Evolutionary conservation across 805 yeast species (phyloP), one percentile per base, ranked within the genome.

Genomic region (Kazachstania bromeliacearum): DNA sequence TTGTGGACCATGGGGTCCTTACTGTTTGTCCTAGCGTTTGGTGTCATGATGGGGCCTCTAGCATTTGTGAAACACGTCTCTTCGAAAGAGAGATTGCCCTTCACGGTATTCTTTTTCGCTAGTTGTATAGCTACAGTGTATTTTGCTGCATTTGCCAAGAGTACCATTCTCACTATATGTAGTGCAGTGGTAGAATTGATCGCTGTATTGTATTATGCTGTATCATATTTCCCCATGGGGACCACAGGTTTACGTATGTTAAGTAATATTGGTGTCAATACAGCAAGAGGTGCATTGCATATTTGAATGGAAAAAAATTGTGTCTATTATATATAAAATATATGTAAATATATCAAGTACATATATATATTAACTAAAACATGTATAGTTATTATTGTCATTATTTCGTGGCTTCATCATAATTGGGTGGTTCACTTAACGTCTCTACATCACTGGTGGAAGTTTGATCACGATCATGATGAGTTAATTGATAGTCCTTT

Each of bases 211-310:
- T 88, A 88, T 67, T 92, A 92, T 57, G 79, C 92, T 0, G 68
- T 89, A 28, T 83, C 95, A 50, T 92, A 92, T 59, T 89, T 92
- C 70, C 98, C 98, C 10, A 82, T 88, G 63, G 98, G 98, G 9
- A 83, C 89, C 1, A 80, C 82, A 42, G 81, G 94, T 2, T 50
- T 79, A 33, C 62, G 71, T 42, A 64, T 76, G 57, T 69, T 79
- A 1, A 64, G 75, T 12, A 60, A 73, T 16, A 62, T 78, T 5
- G 85, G 81, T 5, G 58, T 72, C 5, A 66, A 72, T 38, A 76
- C 74, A 38, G 75, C 74, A n/a, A 57, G 64, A 44, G 64, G 64
- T 3, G 64, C 54, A 5, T 41, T 48, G 45, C 51, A 50, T 37
- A 59, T 59, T 30, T 59, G 37, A 44, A 10, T 15, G 20, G 15